Percentiles rank a stretch among this genome's conserved stretches.
These are phyloP conservation scores for Phytophthora nicotianae DNA, from an alignment of 352 stramenopile species.

Conservation along the genomic window DNA sequence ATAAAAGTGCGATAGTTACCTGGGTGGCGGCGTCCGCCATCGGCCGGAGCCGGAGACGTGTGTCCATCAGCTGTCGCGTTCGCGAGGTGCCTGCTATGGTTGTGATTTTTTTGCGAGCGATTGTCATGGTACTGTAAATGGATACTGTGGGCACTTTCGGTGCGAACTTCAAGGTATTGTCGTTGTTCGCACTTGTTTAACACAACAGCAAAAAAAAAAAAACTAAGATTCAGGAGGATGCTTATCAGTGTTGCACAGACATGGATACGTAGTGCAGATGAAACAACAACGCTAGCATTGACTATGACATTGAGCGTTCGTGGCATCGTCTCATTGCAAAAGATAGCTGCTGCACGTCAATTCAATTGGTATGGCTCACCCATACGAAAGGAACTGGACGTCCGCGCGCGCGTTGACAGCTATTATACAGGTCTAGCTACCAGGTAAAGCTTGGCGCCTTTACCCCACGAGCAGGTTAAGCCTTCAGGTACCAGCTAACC, in stretches of 20 bases:
- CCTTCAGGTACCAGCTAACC: too few species aligned
- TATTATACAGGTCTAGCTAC: too few species aligned
- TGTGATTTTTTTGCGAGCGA: constrained; percentile 7
- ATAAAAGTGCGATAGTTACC: constrained; percentile 23
- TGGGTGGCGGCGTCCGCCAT: background rate
- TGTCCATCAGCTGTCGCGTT: constrained; percentile 26
- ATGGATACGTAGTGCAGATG: too few species aligned
- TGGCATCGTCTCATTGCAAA: too few species aligned
- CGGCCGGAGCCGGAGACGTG: constrained; percentile 11
- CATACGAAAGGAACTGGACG: background rate
- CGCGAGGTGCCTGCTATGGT: constrained; percentile 3
- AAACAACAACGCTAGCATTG: too few species aligned
- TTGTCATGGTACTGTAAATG: too few species aligned
- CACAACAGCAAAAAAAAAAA: background rate
- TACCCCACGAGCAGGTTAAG: too few species aligned
- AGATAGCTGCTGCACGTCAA: too few species aligned
- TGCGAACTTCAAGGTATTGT: constrained; percentile 29
- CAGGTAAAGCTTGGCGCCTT: background rate
- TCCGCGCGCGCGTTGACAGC: background rate
- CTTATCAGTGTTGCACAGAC: constrained; percentile 13
- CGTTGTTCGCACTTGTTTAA: constrained; percentile 1
- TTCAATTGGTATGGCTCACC: background rate
- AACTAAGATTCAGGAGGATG: background rate
- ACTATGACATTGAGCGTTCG: too few species aligned
- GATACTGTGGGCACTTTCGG: constrained; percentile 4